A percentile compares a stretch with the other conserved stretches of the same genome.
phyloP scores from a whole-genome alignment of 2,329 filamentous ascomycete species.

The Teratosphaeriaceae sp. region DNA sequence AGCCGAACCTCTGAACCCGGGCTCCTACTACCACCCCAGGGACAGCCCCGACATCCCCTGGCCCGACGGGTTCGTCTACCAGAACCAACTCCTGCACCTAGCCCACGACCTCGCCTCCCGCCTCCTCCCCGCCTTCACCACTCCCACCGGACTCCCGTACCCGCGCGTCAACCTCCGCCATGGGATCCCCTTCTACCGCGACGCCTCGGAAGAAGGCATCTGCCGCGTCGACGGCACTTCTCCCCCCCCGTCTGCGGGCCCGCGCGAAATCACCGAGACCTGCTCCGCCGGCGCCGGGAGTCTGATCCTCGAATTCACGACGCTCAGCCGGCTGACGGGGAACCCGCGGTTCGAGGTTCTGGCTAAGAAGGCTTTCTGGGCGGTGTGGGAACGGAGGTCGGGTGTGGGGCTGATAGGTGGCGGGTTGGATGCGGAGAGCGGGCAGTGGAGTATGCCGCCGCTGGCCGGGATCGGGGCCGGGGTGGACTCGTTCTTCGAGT shows the following conservation, averaged over 20 bases:
- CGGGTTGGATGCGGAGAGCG: constrained; percentile 86
- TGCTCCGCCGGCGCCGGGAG: constrained; percentile 97
- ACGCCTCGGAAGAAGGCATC: constrained; percentile 42
- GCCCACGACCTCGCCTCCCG: constrained; percentile 79
- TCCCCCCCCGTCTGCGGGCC: constrained; percentile 38
- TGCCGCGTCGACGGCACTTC: constrained; percentile 39
- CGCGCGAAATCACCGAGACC: constrained; percentile 80
- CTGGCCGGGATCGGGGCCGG: constrained; percentile 94
- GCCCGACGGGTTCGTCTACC: constrained; percentile 61
- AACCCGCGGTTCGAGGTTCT: constrained; percentile 82
- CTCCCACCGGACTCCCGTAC: constrained; percentile 85
- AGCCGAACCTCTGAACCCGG: constrained; percentile 41
- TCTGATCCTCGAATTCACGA: constrained; percentile 86
- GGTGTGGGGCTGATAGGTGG: constrained; percentile 81
- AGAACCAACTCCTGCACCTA: constrained; percentile 84
- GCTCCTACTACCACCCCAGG: constrained; percentile 26
- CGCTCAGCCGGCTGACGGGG: constrained; percentile 79
- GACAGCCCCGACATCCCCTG: constrained; percentile 36
- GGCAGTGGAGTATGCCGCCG: constrained; percentile 71
- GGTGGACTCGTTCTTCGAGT: constrained; percentile 98
- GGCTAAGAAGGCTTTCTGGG: constrained; percentile 92
- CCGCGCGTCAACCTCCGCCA: constrained; percentile 86
- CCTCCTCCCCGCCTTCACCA: constrained; percentile 86
- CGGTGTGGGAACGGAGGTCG: constrained; percentile 86
- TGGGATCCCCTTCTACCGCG: constrained; percentile 83